Percentiles rank a stretch among this genome's conserved stretches.
phyloP scores from a whole-genome alignment of 805 yeast species.

The Komagataella kurtzmanii region DNA sequence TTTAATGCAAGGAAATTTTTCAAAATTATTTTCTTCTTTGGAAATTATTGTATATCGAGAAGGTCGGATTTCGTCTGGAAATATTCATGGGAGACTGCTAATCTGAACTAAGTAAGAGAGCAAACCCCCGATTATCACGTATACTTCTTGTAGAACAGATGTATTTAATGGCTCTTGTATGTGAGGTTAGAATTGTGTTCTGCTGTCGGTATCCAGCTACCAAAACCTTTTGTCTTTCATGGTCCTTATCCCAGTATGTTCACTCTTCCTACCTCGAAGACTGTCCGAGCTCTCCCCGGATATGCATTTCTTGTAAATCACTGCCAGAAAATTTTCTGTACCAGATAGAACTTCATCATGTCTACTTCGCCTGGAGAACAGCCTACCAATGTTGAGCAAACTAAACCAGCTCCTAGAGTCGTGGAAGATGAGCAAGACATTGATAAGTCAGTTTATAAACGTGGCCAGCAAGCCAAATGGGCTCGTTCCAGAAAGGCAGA shows the following conservation, averaged over 20 bases:
- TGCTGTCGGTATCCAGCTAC: background rate
- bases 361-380: background rate
- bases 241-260: background rate
- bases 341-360: background rate
- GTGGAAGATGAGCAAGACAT: background rate
- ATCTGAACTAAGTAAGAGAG: background rate
- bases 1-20: background rate
- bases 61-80: background rate
- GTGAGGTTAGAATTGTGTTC: too few species aligned
- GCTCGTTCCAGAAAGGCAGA: slow-evolving; percentile 4
- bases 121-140: too few species aligned
- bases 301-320: background rate
- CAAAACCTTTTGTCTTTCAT: background rate
- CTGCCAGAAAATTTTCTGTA: background rate
- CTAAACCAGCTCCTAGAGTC: background rate
- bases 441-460: slow-evolving; percentile 1
- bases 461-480: slow-evolving; percentile 3
- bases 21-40: slow-evolving; percentile 6
- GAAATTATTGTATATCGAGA: background rate
- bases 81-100: background rate
- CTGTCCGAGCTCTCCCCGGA: background rate
- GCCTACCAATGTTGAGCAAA: background rate
- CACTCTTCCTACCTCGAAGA: background rate
- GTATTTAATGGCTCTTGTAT: too few species aligned
- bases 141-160: too few species aligned